Percentiles rank a stretch among this genome's conserved stretches.
Conservation (phyloP, 805 yeast species). For the Yarrowia osloensis region DNA sequence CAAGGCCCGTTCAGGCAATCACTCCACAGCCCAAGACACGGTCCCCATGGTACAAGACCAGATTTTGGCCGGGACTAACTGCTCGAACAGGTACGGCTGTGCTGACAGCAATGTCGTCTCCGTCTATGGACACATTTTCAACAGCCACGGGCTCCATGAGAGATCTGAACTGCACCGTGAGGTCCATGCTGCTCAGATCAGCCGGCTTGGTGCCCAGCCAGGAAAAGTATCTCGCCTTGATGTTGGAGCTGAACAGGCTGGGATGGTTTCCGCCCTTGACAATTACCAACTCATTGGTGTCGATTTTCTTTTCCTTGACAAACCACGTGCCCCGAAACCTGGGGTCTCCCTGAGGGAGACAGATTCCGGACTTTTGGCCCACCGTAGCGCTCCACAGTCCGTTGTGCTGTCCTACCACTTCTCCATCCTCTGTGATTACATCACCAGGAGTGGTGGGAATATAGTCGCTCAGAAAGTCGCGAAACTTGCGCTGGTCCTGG, state of each 20-base stretch:
- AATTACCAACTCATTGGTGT: conserved; percentile 72
- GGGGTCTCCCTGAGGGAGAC: conserved; percentile 90
- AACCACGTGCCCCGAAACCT: conserved; percentile 79
- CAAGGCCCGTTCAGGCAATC: conserved; percentile 23
- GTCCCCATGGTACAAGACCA: conserved; percentile 69
- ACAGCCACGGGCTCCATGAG: conserved; percentile 61
- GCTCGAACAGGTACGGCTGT: conserved; percentile 60
- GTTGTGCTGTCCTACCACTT: conserved; percentile 73
- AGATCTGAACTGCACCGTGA: conserved; percentile 70
- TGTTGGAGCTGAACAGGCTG: conserved; percentile 51
- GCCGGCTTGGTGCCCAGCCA: conserved; percentile 48
- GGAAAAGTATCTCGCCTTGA: conserved; percentile 51
- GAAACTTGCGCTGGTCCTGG: conserved; percentile 61
- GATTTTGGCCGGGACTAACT: conserved; percentile 85
- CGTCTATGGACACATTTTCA: conserved; percentile 35
- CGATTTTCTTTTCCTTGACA: conserved; percentile 67
- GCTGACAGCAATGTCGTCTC: conserved; percentile 38
- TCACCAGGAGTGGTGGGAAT: conserved; percentile 74
- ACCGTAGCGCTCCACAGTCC: conserved; percentile 96
- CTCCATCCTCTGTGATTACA: conserved; percentile 73
- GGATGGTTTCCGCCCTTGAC: conserved; percentile 68
- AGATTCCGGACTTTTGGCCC: conserved; percentile 78
- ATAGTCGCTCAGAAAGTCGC: conserved; percentile 73
- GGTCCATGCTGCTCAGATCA: conserved; percentile 34
- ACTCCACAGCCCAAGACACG: conserved; percentile 60